Evolutionary conservation across 2,329 filamentous ascomycete genomes (phyloP).

Genomic region (Stromatinia cepivora): DNA sequence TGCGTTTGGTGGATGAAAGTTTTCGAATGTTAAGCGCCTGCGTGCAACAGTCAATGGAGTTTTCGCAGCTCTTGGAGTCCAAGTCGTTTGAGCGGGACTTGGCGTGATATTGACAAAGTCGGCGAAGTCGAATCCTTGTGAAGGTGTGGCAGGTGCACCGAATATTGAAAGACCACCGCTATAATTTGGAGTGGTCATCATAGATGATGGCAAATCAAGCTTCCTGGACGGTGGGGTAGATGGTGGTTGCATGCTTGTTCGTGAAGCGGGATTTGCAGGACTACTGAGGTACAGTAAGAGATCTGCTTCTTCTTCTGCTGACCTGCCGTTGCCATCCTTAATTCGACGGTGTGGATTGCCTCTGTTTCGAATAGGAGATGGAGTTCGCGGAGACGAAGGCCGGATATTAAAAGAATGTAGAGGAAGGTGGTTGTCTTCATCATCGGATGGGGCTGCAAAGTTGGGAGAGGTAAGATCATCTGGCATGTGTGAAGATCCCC

Average conservation of each 20-base stretch:
- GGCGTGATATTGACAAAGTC: conserved; percentile 98
- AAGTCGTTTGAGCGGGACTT: conserved; percentile 85
- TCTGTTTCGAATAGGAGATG: conserved; percentile 64
- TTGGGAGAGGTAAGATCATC: conserved; percentile 61
- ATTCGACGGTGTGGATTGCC: conserved; percentile 49
- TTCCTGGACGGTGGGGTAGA: conserved; percentile 75
- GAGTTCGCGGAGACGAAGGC: conserved; percentile 84
- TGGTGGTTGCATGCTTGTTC: conserved; percentile 64
- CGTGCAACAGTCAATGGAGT: conserved; percentile 37
- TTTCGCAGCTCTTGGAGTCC: conserved; percentile 48
- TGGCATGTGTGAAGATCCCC: conserved; percentile 56
- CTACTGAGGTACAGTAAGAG: conserved; percentile 83
- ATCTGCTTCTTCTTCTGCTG: conserved; percentile 78
- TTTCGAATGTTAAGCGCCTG: conserved; percentile 38
- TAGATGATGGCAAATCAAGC: conserved; percentile 73
- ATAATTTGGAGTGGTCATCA: conserved; percentile 82
- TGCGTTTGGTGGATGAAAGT: conserved; percentile 29
- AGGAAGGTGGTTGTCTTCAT: conserved; percentile 81
- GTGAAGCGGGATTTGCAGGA: conserved; percentile 62
- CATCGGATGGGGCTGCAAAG: conserved; percentile 67
- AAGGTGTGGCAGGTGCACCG: conserved; percentile 72
- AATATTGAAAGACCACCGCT: conserved; percentile 66
- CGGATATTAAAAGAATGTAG: conserved; percentile 70
- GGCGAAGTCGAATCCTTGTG: conserved; percentile 84
- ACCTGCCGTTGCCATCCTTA: conserved; percentile 56